Evolutionary conservation across 148 eudicot species (phyloP).

Genomic region (Arctostaphylos glauca): DNA sequence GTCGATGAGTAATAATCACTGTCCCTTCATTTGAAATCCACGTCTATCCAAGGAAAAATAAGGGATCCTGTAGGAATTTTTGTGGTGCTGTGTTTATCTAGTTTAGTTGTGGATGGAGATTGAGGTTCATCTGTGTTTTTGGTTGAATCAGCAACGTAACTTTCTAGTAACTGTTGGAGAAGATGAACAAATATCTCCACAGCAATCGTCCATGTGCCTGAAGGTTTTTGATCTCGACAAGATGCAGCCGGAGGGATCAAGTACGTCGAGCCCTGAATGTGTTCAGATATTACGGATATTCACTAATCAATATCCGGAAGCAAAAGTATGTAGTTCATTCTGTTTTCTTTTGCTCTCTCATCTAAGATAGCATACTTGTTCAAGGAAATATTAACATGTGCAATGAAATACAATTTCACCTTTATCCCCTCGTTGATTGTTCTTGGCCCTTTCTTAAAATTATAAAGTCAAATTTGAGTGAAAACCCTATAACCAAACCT

Average conservation of each 20-base stretch:
- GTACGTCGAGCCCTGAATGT: constrained; percentile 78
- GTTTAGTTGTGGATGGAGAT: background rate
- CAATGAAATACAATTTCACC: background rate
- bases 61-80: background rate
- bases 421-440: background rate
- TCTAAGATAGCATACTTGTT: background rate
- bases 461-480: background rate
- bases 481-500: background rate
- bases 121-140: constrained; percentile 7
- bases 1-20: background rate
- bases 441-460: too few relatives aligned
- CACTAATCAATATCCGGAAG: constrained; percentile 84
- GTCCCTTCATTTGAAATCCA: background rate
- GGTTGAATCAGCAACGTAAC: constrained; percentile 73
- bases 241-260: constrained; percentile 74
- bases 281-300: constrained; percentile 88
- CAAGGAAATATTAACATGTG: background rate
- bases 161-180: constrained; percentile 85
- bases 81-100: background rate
- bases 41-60: background rate
- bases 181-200: constrained; percentile 82
- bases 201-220: constrained; percentile 64
- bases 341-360: constrained; percentile 6
- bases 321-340: constrained; percentile 50
- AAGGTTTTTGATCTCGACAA: constrained; percentile 95